phyloP scores from a whole-genome alignment of 768 basidiomycete genomes.

The Pleurotus djamor region DNA sequence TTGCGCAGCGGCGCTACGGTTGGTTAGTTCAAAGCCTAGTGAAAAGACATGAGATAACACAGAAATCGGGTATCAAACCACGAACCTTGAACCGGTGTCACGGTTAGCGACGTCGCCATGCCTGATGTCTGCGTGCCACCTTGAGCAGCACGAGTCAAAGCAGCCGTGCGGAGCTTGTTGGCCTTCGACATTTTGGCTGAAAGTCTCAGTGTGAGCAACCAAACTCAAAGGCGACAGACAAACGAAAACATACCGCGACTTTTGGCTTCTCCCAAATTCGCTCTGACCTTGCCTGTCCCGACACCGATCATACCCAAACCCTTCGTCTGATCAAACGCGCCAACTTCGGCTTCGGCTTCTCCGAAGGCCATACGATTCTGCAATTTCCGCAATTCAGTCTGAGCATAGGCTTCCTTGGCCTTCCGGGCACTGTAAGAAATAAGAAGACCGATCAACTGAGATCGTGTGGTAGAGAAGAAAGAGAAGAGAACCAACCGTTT shows the following conservation, averaged over 20 bases:
- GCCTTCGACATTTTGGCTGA: constrained; percentile 94
- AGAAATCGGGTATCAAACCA: neutral
- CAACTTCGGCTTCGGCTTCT: constrained; percentile 93
- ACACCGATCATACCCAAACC: constrained; percentile 96
- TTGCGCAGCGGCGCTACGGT: constrained; percentile 81
- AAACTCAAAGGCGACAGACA: neutral
- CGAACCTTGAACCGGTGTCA: constrained; percentile 93
- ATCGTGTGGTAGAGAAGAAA: neutral
- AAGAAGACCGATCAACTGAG: neutral
- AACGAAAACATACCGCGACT: constrained; percentile 68
- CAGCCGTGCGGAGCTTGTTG: constrained; percentile 87
- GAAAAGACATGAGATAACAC: constrained; percentile 13
- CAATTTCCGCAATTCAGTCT: constrained; percentile 94
- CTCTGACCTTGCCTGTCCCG: constrained; percentile 85
- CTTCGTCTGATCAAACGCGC: constrained; percentile 96
- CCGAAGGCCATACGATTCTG: constrained; percentile 98
- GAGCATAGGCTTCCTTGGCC: constrained; percentile 97
- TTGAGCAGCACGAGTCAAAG: constrained; percentile 76
- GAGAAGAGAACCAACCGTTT: constrained; percentile 61
- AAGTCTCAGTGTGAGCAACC: neutral
- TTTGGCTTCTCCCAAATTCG: constrained; percentile 83
- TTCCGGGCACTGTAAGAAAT: constrained; percentile 75
- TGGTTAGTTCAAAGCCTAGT: constrained; percentile 90
- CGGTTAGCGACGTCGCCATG: constrained; percentile 87
- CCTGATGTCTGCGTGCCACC: constrained; percentile 61